These are phyloP conservation scores for Xanthoconium purpureum DNA, from an alignment of 768 basidiomycete genomes.

Conservation along the genomic window DNA sequence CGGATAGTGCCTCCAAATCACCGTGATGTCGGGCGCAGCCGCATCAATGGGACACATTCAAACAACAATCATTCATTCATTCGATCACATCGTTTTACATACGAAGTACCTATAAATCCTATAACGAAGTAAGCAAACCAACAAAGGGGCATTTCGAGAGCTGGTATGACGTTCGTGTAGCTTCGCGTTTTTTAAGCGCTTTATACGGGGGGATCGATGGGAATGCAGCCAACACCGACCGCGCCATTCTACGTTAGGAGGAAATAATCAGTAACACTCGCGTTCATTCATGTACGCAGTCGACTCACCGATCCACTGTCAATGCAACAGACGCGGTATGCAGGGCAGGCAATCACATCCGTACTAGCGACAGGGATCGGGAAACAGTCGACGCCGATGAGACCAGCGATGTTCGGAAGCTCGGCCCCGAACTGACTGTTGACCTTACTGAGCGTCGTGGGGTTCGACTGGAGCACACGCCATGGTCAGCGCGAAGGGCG, in stretches of 20 bases:
- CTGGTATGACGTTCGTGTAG: too few species aligned
- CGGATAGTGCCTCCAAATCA: too few species aligned
- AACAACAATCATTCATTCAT: too few species aligned
- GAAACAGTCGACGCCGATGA: constrained; percentile 3
- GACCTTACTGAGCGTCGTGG: not conserved
- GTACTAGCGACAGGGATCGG: not conserved
- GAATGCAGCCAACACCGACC: constrained; percentile 13
- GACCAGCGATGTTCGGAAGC: not conserved
- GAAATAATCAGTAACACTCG: not conserved
- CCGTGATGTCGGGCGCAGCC: too few species aligned
- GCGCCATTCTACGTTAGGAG: not conserved
- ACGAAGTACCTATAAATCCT: too few species aligned
- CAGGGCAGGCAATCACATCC: not conserved
- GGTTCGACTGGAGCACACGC: not conserved
- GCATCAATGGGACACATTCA: too few species aligned
- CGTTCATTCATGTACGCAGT: not conserved
- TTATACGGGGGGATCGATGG: not conserved
- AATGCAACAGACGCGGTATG: constrained; percentile 14
- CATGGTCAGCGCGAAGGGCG: not conserved
- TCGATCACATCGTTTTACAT: too few species aligned
- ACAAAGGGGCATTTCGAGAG: too few species aligned
- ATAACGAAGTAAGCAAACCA: too few species aligned
- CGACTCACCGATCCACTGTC: constrained; percentile 3
- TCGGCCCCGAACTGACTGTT: not conserved
- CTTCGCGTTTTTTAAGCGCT: not conserved